Percentiles rank a stretch among this genome's conserved stretches.
Conservation (phyloP, 208 protist genomes). For the Leishmania turanica region DNA sequence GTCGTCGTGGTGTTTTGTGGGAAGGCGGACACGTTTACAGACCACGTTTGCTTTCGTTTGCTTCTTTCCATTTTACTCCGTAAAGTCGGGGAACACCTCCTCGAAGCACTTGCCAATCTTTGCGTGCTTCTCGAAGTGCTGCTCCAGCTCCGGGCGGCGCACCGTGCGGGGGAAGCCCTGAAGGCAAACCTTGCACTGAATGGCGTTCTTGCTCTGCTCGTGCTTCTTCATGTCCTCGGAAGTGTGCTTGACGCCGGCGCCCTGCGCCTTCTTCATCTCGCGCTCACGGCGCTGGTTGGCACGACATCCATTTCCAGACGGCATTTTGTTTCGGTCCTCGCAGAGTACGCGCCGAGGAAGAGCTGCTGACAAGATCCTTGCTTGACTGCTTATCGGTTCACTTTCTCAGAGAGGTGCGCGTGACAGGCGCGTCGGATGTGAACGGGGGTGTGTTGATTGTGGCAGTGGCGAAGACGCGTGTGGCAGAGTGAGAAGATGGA, state of each 20-base stretch:
- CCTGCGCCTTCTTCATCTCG: conserved; percentile 47
- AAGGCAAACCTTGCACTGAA: conserved; percentile 78
- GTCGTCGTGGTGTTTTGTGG: no score
- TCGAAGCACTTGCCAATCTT: conserved; percentile 60
- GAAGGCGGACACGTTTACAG: background rate
- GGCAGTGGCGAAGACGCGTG: background rate
- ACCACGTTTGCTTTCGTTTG: background rate
- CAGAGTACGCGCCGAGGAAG: background rate
- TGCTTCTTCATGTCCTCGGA: conserved; percentile 76
- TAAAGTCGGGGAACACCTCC: conserved; percentile 51
- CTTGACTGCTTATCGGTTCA: no score
- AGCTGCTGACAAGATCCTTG: no score
- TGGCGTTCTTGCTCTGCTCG: conserved; percentile 70
- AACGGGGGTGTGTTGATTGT: background rate
- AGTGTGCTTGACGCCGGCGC: conserved; percentile 46
- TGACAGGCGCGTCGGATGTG: no score
- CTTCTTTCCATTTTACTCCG: background rate
- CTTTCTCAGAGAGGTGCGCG: no score
- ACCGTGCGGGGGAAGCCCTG: conserved; percentile 80
- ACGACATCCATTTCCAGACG: conserved; percentile 78
- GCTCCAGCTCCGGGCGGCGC: conserved; percentile 68
- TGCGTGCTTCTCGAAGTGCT: conserved; percentile 75
- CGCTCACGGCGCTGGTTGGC: conserved; percentile 70
- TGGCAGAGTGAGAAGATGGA: background rate
- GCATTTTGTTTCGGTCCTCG: conserved; percentile 30